phyloP scores from a whole-genome alignment of 2,329 filamentous ascomycete species.

The Chaetomium olivaceum region DNA sequence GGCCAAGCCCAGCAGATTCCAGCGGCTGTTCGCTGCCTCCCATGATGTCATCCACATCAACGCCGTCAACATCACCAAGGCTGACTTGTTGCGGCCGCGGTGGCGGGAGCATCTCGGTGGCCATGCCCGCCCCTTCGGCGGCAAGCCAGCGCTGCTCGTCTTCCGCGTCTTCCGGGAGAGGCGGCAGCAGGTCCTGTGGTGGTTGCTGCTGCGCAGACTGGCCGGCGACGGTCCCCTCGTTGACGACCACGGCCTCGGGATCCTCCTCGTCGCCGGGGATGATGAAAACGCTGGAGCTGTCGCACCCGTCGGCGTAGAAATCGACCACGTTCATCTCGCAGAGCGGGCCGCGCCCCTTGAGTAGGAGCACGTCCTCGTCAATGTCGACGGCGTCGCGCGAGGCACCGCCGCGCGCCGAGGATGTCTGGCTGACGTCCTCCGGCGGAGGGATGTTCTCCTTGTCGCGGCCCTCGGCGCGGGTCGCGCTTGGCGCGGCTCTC shows the following conservation, averaged over 20 bases:
- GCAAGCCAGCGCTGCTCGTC: conserved; percentile 16
- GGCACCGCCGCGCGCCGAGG: conserved; percentile 41
- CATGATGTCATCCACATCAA: conserved; percentile 44
- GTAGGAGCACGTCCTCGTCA: conserved; percentile 58
- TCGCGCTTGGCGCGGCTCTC: conserved; percentile 55
- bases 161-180: conserved; percentile 12
- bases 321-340: conserved; percentile 67
- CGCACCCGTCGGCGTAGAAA: conserved; percentile 66
- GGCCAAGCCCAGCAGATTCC: conserved; percentile 52
- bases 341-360: conserved; percentile 65
- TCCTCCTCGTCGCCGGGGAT: conserved; percentile 61
- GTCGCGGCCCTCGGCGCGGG: conserved; percentile 62
- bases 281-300: conserved; percentile 62
- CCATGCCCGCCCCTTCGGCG: background rate
- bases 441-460: conserved; percentile 92
- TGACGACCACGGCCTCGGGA: conserved; percentile 22
- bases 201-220: background rate
- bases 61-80: conserved; percentile 26
- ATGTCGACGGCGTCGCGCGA: conserved; percentile 34
- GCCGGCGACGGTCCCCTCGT: conserved; percentile 15
- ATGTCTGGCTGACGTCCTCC: conserved; percentile 63
- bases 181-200: conserved; percentile 6
- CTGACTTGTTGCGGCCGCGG: conserved; percentile 33
- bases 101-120: background rate
- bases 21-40: conserved; percentile 41